phyloP scores from a whole-genome alignment of 192 early-diverging fungal genomes.

The Coemansia sp. region DNA sequence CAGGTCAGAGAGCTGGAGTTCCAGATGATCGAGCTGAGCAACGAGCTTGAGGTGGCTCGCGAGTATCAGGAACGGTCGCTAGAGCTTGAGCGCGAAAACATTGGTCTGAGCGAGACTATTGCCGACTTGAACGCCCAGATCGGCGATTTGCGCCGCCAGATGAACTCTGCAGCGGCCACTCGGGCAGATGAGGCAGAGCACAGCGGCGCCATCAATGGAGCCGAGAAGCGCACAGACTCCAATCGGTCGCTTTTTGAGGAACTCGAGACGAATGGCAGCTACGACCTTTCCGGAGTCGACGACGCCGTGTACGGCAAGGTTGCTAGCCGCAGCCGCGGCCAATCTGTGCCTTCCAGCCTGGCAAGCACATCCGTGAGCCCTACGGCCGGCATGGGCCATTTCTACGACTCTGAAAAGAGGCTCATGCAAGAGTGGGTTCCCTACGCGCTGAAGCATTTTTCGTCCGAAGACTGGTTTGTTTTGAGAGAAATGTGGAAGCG shows the following conservation, averaged over 20 bases:
- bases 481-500: slow-evolving; percentile 52
- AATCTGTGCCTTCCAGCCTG: slow-evolving; percentile 6
- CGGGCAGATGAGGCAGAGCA: slow-evolving; percentile 12
- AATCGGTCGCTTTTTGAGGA: slow-evolving; percentile 37
- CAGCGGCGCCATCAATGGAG: not conserved
- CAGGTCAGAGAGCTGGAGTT: slow-evolving; percentile 32
- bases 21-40: slow-evolving; percentile 24
- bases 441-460: slow-evolving; percentile 23
- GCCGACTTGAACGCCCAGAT: slow-evolving; percentile 31
- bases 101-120: slow-evolving; percentile 25
- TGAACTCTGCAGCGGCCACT: not conserved
- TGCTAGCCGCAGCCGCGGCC: not conserved
- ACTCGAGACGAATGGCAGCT: slow-evolving; percentile 22
- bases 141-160: slow-evolving; percentile 20
- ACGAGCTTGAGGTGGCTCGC: slow-evolving; percentile 28
- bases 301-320: slow-evolving; percentile 9
- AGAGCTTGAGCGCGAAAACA: slow-evolving; percentile 23
- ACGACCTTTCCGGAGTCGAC: slow-evolving; percentile 29
- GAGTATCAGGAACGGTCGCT: slow-evolving; percentile 29
- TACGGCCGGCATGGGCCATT: slow-evolving; percentile 6
- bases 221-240: not conserved
- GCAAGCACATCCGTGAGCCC: slow-evolving; percentile 15
- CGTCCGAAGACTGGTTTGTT: slow-evolving; percentile 47
- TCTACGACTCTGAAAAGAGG: slow-evolving; percentile 2
- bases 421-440: slow-evolving; percentile 37